phyloP scores from a whole-genome alignment of 2,329 filamentous ascomycete species.

The Cercospora zeae-maydis region DNA sequence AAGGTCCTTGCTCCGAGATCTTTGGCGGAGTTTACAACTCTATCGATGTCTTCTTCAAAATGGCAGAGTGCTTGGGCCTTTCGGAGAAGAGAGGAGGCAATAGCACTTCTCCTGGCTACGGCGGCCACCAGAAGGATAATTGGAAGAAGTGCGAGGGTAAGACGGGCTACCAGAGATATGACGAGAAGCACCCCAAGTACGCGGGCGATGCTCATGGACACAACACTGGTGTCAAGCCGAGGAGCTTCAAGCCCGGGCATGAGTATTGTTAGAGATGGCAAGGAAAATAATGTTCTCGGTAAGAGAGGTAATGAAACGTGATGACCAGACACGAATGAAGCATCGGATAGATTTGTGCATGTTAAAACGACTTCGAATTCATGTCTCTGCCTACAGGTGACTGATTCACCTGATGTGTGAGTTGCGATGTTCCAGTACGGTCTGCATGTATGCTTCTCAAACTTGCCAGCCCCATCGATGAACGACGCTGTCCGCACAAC shows the following conservation, averaged over 20 bases:
- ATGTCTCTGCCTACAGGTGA: neutral
- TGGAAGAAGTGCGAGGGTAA: slow-evolving; percentile 19
- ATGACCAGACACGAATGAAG: slow-evolving; percentile 5
- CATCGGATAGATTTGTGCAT: neutral
- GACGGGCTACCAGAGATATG: slow-evolving; percentile 22
- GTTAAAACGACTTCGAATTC: neutral
- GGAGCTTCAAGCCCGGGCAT: slow-evolving; percentile 13
- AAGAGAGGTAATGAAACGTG: neutral
- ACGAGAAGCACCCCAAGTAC: slow-evolving; percentile 23
- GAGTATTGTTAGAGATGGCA: slow-evolving; percentile 2
- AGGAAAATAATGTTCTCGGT: neutral
- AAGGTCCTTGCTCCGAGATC: slow-evolving; percentile 72
- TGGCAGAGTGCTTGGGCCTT: slow-evolving; percentile 64
- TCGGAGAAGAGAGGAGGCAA: slow-evolving; percentile 16
- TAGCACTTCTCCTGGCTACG: slow-evolving; percentile 14
- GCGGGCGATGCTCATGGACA: slow-evolving; percentile 16
- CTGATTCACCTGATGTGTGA: neutral
- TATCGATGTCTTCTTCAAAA: slow-evolving; percentile 72
- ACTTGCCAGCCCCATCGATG: slow-evolving; percentile 22
- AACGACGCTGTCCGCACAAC: slow-evolving; percentile 20
- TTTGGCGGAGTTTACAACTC: slow-evolving; percentile 70
- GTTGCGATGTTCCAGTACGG: too few relatives aligned
- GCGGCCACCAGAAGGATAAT: slow-evolving; percentile 20
- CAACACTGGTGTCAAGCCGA: slow-evolving; percentile 16
- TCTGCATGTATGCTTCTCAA: neutral